Evolutionary conservation across 352 stramenopile species (phyloP).

Genomic region (Globisporangium megalacanthum): DNA sequence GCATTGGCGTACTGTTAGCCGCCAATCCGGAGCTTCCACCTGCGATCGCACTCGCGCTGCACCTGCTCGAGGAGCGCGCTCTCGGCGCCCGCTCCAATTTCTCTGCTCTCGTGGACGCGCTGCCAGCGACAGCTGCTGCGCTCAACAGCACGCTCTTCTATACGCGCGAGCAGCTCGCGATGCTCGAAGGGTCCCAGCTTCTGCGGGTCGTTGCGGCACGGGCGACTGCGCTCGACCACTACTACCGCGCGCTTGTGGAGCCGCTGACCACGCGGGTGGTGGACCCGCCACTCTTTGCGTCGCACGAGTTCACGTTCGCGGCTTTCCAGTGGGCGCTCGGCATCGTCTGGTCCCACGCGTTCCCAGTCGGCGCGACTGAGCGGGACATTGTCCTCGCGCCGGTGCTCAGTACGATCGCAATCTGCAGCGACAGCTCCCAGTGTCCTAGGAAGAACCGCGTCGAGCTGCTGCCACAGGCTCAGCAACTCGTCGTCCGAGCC

Average conservation of each 20-base stretch:
- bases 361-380: slow-evolving; percentile 20
- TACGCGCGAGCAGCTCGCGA: slow-evolving; percentile 21
- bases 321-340: slow-evolving; percentile 42
- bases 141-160: slow-evolving; percentile 49
- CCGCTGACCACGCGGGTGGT: slow-evolving; percentile 34
- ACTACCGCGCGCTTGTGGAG: slow-evolving; percentile 29
- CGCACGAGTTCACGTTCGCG: slow-evolving; percentile 35
- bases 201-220: slow-evolving; percentile 22
- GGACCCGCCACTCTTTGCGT: slow-evolving; percentile 38
- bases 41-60: slow-evolving; percentile 30
- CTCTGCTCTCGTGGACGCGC: slow-evolving; percentile 21
- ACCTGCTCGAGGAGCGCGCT: slow-evolving; percentile 40
- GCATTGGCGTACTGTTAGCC: slow-evolving; percentile 30
- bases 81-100: slow-evolving; percentile 35
- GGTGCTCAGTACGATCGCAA: slow-evolving; percentile 30
- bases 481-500: slow-evolving; percentile 33
- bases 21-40: slow-evolving; percentile 41
- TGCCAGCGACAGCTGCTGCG: slow-evolving; percentile 12
- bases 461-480: slow-evolving; percentile 17
- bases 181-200: slow-evolving; percentile 35
- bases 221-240: slow-evolving; percentile 26
- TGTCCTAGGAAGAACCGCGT: slow-evolving; percentile 22
- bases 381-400: slow-evolving; percentile 32
- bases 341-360: slow-evolving; percentile 34
- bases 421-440: slow-evolving; percentile 26